Evolutionary conservation across 2,329 filamentous ascomycete species (phyloP).

Genomic region (Botrytis aclada): DNA sequence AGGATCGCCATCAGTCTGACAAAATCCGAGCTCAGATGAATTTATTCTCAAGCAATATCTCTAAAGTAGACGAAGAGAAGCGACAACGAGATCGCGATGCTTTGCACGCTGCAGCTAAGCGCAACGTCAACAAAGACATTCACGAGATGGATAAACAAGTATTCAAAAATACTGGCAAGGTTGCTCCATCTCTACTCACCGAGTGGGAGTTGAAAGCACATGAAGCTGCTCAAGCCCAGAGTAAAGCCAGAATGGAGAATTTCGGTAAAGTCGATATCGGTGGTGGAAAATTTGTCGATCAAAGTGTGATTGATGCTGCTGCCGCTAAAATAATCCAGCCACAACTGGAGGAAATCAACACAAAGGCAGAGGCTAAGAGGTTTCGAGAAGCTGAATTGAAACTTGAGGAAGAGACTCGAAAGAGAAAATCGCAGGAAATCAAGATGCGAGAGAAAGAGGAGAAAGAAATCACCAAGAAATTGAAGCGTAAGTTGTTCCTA

Average conservation of each 20-base stretch:
- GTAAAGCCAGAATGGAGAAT: slow-evolving; percentile 56
- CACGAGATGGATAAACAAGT: slow-evolving; percentile 80
- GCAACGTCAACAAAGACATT: slow-evolving; percentile 78
- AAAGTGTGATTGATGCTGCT: slow-evolving; percentile 74
- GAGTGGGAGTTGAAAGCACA: slow-evolving; percentile 79
- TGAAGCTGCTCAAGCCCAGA: slow-evolving; percentile 63
- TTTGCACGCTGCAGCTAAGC: slow-evolving; percentile 74
- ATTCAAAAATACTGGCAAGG: slow-evolving; percentile 71
- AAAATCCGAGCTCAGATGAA: slow-evolving; percentile 78
- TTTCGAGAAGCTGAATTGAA: slow-evolving; percentile 62
- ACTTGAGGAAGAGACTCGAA: slow-evolving; percentile 62
- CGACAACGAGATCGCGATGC: slow-evolving; percentile 70
- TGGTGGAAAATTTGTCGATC: slow-evolving; percentile 75
- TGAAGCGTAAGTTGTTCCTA: slow-evolving; percentile 54
- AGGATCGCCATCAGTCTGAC: slow-evolving; percentile 60
- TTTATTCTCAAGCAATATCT: slow-evolving; percentile 65
- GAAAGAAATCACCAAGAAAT: slow-evolving; percentile 51
- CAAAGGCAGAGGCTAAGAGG: slow-evolving; percentile 69
- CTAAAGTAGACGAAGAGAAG: slow-evolving; percentile 69
- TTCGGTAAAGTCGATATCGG: slow-evolving; percentile 68
- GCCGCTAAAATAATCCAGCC: slow-evolving; percentile 76
- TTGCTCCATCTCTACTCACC: slow-evolving; percentile 63
- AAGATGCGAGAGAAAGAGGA: slow-evolving; percentile 55
- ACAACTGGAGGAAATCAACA: slow-evolving; percentile 78
- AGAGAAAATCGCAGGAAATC: slow-evolving; percentile 56